These are phyloP conservation scores for Phialophora tarda DNA, from an alignment of 2,329 filamentous ascomycete species.

Conservation along the genomic window DNA sequence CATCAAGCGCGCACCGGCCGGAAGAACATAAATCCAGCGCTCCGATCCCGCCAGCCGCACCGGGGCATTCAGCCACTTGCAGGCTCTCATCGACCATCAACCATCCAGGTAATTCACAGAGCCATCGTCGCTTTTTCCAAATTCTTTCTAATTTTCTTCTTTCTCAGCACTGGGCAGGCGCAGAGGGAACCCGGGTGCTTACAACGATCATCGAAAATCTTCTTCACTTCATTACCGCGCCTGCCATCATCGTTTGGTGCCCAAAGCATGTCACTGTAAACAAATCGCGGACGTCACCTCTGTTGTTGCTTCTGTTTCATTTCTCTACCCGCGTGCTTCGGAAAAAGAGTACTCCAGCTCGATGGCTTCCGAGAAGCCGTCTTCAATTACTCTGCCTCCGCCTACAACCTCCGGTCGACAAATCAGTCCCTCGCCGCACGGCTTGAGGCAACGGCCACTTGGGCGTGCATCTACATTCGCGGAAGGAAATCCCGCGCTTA, in stretches of 20 bases:
- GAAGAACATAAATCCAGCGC: background rate
- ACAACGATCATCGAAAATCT: background rate
- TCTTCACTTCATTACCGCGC: background rate
- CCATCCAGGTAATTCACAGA: background rate
- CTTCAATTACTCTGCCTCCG: slow-evolving; percentile 22
- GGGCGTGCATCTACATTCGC: slow-evolving; percentile 47
- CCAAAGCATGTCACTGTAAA: background rate
- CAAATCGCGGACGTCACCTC: background rate
- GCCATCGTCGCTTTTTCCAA: background rate
- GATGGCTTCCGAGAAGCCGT: slow-evolving; percentile 30
- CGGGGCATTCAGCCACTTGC: background rate
- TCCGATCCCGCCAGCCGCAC: background rate
- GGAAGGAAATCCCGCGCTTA: slow-evolving; percentile 42
- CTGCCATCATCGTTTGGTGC: background rate
- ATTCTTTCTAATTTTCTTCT: background rate
- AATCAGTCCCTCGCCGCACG: slow-evolving; percentile 37
- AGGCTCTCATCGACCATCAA: background rate
- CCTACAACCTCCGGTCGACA: slow-evolving; percentile 25
- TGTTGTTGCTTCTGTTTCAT: background rate
- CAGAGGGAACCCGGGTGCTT: background rate
- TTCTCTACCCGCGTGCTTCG: background rate
- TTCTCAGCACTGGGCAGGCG: background rate
- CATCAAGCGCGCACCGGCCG: background rate
- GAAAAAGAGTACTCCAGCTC: background rate
- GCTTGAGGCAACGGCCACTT: slow-evolving; percentile 47